Conservation (phyloP, 805 yeast species). For the Monosporozyma solicola region DNA sequence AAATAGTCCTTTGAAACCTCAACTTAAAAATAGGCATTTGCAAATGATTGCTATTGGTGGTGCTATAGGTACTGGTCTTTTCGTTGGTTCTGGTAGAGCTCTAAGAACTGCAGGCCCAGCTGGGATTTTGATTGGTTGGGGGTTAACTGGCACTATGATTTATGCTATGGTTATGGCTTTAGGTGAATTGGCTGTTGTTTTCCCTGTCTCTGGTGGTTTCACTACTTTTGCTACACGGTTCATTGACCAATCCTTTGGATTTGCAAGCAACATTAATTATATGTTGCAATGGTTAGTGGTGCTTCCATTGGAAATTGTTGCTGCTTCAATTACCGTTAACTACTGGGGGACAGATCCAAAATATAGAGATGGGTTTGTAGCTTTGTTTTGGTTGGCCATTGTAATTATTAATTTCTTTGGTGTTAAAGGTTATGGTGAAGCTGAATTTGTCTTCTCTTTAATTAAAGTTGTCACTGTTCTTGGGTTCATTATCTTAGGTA, state of each 20-base stretch:
- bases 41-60: conserved; percentile 69
- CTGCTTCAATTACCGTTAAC: conserved; percentile 45
- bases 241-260: conserved; percentile 53
- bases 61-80: conserved; percentile 67
- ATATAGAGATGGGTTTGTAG: conserved; percentile 42
- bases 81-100: conserved; percentile 62
- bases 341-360: conserved; percentile 40
- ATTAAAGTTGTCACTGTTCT: conserved; percentile 41
- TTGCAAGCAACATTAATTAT: conserved; percentile 53
- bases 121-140: conserved; percentile 46
- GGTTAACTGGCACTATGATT: conserved; percentile 46
- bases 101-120: conserved; percentile 63
- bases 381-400: conserved; percentile 42
- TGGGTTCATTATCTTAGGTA: conserved; percentile 40
- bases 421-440: conserved; percentile 47
- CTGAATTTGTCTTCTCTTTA: conserved; percentile 41
- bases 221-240: conserved; percentile 53
- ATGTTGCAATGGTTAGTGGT: conserved; percentile 45
- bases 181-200: conserved; percentile 54
- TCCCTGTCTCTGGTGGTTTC: conserved; percentile 58
- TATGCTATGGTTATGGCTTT: conserved; percentile 50
- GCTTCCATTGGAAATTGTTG: conserved; percentile 43
- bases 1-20: conserved; percentile 47
- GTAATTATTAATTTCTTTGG: conserved; percentile 44
- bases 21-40: conserved; percentile 43